These are phyloP conservation scores for Fraxinus baroniana DNA, from an alignment of 305 asterid species.

Conservation along the genomic window DNA sequence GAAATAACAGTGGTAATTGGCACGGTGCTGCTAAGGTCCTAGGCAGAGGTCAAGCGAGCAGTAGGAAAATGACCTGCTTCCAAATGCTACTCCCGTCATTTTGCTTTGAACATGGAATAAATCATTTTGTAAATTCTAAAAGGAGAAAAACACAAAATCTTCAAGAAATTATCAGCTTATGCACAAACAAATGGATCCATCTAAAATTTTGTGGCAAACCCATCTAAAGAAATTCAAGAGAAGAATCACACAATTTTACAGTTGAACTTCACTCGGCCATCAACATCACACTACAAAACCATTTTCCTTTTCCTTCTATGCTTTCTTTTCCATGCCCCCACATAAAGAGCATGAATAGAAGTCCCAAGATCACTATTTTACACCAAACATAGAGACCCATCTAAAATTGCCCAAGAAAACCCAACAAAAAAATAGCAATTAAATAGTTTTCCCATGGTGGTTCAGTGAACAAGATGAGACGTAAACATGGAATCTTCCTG, in stretches of 20 bases:
- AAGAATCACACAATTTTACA: background rate
- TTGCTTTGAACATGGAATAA: background rate
- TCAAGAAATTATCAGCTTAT: background rate
- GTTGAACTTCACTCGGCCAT: background rate
- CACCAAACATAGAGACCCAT: background rate
- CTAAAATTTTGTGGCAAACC: background rate
- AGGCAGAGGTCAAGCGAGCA: background rate
- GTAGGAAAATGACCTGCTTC: background rate
- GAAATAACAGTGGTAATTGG: background rate
- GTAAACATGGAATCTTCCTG: no score
- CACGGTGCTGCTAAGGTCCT: background rate
- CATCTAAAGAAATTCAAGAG: background rate
- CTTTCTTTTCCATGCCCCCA: background rate
- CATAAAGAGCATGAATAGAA: background rate
- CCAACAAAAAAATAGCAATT: background rate
- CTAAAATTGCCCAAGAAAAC: background rate
- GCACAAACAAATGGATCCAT: conserved; percentile 5
- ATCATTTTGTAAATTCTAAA: background rate
- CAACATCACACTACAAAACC: background rate
- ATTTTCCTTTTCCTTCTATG: background rate
- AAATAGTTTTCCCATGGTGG: background rate
- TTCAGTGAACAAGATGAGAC: background rate
- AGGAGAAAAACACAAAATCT: background rate
- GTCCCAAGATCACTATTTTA: background rate
- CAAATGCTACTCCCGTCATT: background rate